A percentile compares a stretch with the other conserved stretches of the same genome.
phyloP scores from a whole-genome alignment of 2,329 filamentous ascomycete species.

The Alternaria dauci region DNA sequence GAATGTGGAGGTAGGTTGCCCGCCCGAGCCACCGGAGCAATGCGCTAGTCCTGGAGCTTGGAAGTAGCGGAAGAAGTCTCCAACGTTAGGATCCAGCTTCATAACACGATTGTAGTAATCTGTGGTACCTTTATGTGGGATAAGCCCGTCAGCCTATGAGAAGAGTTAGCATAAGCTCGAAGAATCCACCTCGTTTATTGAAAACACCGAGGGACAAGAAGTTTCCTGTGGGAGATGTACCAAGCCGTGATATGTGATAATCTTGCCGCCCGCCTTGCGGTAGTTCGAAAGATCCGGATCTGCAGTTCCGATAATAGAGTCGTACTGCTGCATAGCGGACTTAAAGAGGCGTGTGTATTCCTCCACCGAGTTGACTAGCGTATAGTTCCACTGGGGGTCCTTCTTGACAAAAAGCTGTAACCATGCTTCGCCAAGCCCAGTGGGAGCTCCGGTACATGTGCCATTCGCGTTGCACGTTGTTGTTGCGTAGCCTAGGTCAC shows the following conservation, averaged over 20 bases:
- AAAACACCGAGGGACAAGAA: neutral
- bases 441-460: neutral
- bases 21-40: constrained; percentile 29
- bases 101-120: constrained; percentile 27
- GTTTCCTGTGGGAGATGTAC: neutral
- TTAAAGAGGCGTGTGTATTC: neutral
- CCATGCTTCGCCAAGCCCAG: constrained; percentile 4
- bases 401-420: constrained; percentile 22
- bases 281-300: constrained; percentile 32
- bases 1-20: constrained; percentile 45
- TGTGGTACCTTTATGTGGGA: constrained; percentile 11
- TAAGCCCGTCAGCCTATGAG: neutral
- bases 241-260: constrained; percentile 38
- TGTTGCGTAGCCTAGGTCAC: constrained; percentile 8
- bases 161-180: neutral
- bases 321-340: constrained; percentile 13
- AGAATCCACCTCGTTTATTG: neutral
- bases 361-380: neutral
- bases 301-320: constrained; percentile 22
- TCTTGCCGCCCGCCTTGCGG: constrained; percentile 28
- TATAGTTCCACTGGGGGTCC: constrained; percentile 14
- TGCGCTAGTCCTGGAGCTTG: constrained; percentile 34
- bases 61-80: constrained; percentile 37
- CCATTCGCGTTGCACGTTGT: constrained; percentile 22
- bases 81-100: constrained; percentile 12